Base-by-base conservation (phyloP, 441 rosid genomes). In the Gossypium schwendimanii region DNA sequence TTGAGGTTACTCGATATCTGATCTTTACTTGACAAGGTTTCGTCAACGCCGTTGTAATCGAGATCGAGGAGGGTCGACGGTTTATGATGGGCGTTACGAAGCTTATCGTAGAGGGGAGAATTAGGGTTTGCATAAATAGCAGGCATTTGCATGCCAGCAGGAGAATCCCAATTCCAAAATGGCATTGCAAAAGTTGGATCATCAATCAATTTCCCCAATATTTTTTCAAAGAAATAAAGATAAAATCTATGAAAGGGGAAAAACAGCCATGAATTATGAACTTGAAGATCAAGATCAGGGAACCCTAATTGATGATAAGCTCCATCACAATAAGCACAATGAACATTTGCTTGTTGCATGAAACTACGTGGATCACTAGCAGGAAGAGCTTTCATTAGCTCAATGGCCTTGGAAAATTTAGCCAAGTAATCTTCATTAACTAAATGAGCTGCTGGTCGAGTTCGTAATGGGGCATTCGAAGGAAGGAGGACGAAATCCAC, bases 261-360 rank as follows among this genome's bases (percentile, higher is more conserved):
- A 81, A 88, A 88, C 0, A 88, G 78, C 92, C 90, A 86, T 0
- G 84, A 86, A 55, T 77, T 76, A 69, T 88, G 92, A 76, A 88
- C 78, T 75, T 88, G 89, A 33, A 88, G 33, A 0, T 88, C 90
- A 39, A 85, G 75, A 31, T 82, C 55, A 0, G 92, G 89, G 21
- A 85, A 85, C 63, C 92, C 89, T 0, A 81, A 77, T 78, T 88
- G 90, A 31, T 82, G 70, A 52, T 88, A 77, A 66, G 90, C 90
- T 0, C 92, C 92, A 18, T 86, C 80, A 31, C 92, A 88, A 24
- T 88, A 88, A 55, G 92, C 90, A 49, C 92, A 88, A 28, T 86
- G 90, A 63, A 88, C 76, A 41, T 81, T 75, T 7, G 90, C 90
- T 71, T 88, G 92, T 45, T 86, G 89, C 52, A 4, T 75, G 82